Conservation (phyloP, 768 basidiomycete genomes). For the Lyophyllum decastes region DNA sequence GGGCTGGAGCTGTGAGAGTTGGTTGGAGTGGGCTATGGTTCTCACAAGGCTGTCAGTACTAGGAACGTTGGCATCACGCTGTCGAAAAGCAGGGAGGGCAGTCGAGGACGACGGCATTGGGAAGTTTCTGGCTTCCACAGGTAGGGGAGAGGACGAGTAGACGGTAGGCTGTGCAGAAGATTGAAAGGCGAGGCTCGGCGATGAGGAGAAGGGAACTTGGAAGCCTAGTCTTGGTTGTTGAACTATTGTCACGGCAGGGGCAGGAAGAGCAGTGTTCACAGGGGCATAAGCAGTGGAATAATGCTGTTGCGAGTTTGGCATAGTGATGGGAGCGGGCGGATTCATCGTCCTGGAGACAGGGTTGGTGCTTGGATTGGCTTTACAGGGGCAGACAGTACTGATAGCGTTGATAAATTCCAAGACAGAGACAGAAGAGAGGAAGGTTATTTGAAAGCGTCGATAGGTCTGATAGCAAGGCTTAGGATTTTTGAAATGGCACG, state of each 20-base stretch:
- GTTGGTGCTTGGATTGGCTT: slow-evolving; percentile 44
- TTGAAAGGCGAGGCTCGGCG: slow-evolving; percentile 2
- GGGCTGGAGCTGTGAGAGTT: background rate
- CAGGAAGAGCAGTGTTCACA: background rate
- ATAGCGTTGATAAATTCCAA: slow-evolving; percentile 63
- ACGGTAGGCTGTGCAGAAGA: slow-evolving; percentile 1
- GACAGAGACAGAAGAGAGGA: slow-evolving; percentile 49
- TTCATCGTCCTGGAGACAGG: slow-evolving; percentile 9
- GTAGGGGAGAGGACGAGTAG: slow-evolving; percentile 8
- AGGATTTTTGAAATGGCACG: slow-evolving; percentile 8
- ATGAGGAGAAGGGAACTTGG: slow-evolving; percentile 13
- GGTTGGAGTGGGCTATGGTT: background rate
- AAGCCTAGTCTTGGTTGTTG: background rate
- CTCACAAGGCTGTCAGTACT: background rate
- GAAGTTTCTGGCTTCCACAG: slow-evolving; percentile 2
- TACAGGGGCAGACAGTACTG: slow-evolving; percentile 74
- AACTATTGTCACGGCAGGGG: background rate
- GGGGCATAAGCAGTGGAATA: slow-evolving; percentile 9
- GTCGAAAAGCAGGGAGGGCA: background rate
- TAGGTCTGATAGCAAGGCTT: slow-evolving; percentile 46
- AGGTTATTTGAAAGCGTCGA: slow-evolving; percentile 78
- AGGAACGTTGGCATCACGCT: background rate
- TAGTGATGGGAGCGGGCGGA: slow-evolving; percentile 8
- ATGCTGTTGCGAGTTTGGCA: background rate
- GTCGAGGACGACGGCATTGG: slow-evolving; percentile 1